Percentiles rank a stretch among this genome's conserved stretches.
Evolutionary conservation across 345 rosid genomes (phyloP).

Genomic region (Gossypium arboreum): DNA sequence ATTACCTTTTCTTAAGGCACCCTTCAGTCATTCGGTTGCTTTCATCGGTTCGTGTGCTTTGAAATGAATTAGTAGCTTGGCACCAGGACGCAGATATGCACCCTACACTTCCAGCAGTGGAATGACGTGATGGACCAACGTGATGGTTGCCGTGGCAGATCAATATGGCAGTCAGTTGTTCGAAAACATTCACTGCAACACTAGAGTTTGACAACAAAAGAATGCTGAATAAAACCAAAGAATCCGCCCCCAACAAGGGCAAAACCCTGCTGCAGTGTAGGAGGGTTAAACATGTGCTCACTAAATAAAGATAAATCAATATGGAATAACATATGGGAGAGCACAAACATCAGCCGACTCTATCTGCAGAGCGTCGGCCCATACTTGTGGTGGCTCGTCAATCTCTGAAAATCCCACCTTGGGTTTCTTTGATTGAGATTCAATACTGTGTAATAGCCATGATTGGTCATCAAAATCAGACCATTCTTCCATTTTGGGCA

Average conservation of each 20-base stretch:
- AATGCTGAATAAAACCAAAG: slow-evolving; percentile 17
- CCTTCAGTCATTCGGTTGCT: neutral
- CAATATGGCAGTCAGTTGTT: neutral
- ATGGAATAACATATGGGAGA: slow-evolving; percentile 76
- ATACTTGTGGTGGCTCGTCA: slow-evolving; percentile 41
- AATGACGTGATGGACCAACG: neutral
- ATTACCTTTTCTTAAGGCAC: slow-evolving; percentile 17
- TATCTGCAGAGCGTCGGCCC: slow-evolving; percentile 62
- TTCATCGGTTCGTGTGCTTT: slow-evolving; percentile 4
- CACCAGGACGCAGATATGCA: neutral
- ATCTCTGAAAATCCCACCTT: slow-evolving; percentile 26
- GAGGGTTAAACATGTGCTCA: slow-evolving; percentile 7
- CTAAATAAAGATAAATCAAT: slow-evolving; percentile 31
- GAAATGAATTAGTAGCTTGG: slow-evolving; percentile 23
- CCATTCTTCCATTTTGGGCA: slow-evolving; percentile 57
- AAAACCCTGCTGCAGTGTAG: slow-evolving; percentile 15
- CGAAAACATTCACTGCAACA: slow-evolving; percentile 14
- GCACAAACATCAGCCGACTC: slow-evolving; percentile 61
- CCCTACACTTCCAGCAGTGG: slow-evolving; percentile 1
- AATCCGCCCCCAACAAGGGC: slow-evolving; percentile 7
- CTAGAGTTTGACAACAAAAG: slow-evolving; percentile 1
- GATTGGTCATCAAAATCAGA: slow-evolving; percentile 49
- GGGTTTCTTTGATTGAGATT: slow-evolving; percentile 30
- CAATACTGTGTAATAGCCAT: slow-evolving; percentile 49
- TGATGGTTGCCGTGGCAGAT: neutral